Percentiles rank a stretch among this genome's conserved stretches.
Evolutionary conservation across 176 grass and related monocot species (phyloP).

Genomic region (Olyra latifolia): DNA sequence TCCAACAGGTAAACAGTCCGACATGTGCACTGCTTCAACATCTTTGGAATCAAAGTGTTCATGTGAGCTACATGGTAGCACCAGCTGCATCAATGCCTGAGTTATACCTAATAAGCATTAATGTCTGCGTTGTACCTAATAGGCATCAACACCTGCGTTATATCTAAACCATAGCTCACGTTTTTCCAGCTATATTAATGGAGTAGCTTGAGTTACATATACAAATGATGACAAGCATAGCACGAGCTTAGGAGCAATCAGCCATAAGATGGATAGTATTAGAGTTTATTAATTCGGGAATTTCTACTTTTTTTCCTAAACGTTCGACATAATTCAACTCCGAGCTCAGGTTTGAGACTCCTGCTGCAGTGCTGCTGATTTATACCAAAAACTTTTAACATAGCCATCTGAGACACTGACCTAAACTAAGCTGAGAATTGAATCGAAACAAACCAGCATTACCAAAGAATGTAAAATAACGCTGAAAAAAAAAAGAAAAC

Average conservation of each 20-base stretch:
- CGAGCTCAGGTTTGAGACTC: neutral
- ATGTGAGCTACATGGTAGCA: neutral
- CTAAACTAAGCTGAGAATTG: neutral
- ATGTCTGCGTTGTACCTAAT: too few relatives aligned
- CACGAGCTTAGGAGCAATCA: neutral
- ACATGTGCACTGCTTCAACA: neutral
- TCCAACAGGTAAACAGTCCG: neutral
- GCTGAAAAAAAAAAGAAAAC: neutral
- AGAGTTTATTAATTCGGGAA: neutral
- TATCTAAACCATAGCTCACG: too few relatives aligned
- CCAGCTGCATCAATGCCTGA: neutral
- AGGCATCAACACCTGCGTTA: too few relatives aligned
- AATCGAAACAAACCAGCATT: conserved; percentile 21
- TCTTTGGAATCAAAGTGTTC: neutral
- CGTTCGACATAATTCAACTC: neutral
- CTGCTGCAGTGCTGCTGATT: neutral
- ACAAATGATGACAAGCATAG: too few relatives aligned
- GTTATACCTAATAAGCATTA: neutral
- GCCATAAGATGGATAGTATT: neutral
- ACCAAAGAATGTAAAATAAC: neutral
- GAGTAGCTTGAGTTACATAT: too few relatives aligned
- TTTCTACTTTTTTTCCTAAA: neutral
- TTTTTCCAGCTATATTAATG: too few relatives aligned
- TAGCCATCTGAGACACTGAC: neutral
- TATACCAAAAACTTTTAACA: neutral